phyloP scores from a whole-genome alignment of 2,329 filamentous ascomycete species.

The Nemania sp. region DNA sequence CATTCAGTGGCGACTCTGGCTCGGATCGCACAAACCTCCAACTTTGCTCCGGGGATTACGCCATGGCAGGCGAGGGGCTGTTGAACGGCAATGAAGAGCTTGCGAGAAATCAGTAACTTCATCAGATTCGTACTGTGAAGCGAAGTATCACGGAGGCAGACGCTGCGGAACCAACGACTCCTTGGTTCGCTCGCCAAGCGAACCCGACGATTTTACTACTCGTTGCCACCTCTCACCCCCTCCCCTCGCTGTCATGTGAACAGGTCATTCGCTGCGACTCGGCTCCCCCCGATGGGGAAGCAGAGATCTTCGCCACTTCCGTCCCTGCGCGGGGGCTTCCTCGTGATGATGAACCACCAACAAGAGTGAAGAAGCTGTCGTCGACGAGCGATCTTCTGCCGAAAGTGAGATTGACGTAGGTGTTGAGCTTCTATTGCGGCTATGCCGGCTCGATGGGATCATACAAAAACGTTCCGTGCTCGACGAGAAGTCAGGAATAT shows the following conservation, averaged over 20 bases:
- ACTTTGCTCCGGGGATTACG: neutral
- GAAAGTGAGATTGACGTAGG: neutral
- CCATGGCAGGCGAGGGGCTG: neutral
- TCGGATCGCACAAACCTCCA: constrained; percentile 1
- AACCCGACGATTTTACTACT: neutral
- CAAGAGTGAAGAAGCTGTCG: constrained; percentile 5
- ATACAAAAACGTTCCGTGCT: neutral
- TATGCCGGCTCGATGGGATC: neutral
- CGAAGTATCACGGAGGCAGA: constrained; percentile 11
- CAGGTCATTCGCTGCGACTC: constrained; percentile 20
- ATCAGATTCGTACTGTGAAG: constrained; percentile 9
- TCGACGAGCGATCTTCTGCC: constrained; percentile 5
- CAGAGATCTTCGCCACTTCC: constrained; percentile 27
- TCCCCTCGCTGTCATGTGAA: constrained; percentile 19
- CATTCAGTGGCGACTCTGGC: constrained; percentile 14
- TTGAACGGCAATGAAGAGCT: neutral
- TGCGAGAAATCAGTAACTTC: constrained; percentile 4
- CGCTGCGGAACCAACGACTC: neutral
- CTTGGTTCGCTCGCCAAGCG: neutral
- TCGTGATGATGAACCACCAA: constrained; percentile 15
- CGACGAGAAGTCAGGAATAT: neutral
- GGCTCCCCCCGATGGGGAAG: constrained; percentile 15
- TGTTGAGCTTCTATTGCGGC: too few species aligned
- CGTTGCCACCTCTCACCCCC: constrained; percentile 21
- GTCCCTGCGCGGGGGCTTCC: constrained; percentile 17